Percentiles rank a stretch among this genome's conserved stretches.
phyloP scores from a whole-genome alignment of 768 basidiomycete genomes.

The Lentinula sp. region DNA sequence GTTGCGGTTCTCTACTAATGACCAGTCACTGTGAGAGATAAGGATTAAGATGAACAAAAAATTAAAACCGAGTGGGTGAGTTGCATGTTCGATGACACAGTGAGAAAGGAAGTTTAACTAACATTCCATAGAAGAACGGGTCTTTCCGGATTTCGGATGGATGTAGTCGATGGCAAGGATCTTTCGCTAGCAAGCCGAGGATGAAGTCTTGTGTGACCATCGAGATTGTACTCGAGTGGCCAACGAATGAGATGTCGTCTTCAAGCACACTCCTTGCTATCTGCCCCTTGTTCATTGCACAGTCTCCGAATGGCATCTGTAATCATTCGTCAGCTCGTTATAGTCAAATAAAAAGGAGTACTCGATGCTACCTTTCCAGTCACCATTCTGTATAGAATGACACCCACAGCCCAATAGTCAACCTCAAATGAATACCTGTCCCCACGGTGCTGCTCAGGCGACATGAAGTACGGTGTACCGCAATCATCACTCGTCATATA shows the following conservation, averaged over 20 bases:
- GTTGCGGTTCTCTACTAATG: constrained; percentile 3
- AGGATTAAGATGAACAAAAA: background rate
- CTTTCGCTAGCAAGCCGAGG: constrained; percentile 3
- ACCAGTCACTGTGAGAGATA: constrained; percentile 8
- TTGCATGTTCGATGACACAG: constrained; percentile 6
- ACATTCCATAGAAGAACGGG: constrained; percentile 8
- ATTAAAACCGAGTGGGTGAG: background rate
- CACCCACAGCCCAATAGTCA: constrained; percentile 74
- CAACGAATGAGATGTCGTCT: constrained; percentile 8
- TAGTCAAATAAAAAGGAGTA: background rate
- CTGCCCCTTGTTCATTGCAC: constrained; percentile 3
- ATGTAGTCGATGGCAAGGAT: constrained; percentile 1
- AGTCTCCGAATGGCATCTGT: constrained; percentile 10
- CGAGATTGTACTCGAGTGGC: background rate
- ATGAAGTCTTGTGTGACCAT: constrained; percentile 5
- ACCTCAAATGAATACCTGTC: constrained; percentile 13
- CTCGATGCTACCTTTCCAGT: constrained; percentile 32
- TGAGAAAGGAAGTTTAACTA: background rate
- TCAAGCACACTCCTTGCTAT: constrained; percentile 8
- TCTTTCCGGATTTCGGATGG: constrained; percentile 5
- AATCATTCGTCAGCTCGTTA: background rate
- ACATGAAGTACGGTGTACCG: constrained; percentile 16
- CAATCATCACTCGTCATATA: constrained; percentile 12
- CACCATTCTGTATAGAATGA: constrained; percentile 61
- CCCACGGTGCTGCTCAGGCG: constrained; percentile 13